A percentile compares a stretch with the other conserved stretches of the same genome.
Evolutionary conservation across 768 basidiomycete species (phyloP).

Genomic region (Psilocybe azurescens): DNA sequence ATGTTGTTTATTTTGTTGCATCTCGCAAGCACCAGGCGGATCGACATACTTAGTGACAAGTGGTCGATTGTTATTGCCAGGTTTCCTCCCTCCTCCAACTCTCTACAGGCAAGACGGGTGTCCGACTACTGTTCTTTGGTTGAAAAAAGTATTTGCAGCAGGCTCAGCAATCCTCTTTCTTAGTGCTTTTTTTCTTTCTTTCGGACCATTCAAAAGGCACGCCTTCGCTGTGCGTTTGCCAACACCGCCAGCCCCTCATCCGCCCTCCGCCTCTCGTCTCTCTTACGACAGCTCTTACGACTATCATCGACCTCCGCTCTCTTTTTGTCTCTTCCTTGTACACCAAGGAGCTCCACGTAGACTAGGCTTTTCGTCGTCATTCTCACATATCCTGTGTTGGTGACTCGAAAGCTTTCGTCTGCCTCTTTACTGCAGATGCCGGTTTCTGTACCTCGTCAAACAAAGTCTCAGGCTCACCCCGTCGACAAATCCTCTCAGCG

Average conservation of each 20-base stretch:
- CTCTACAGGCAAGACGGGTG: conserved; percentile 51
- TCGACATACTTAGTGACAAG: conserved; percentile 49
- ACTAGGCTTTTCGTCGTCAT: conserved; percentile 46
- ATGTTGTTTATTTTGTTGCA: conserved; percentile 28
- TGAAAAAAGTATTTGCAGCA: conserved; percentile 32
- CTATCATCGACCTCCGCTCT: conserved; percentile 37
- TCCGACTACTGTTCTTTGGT: conserved; percentile 30
- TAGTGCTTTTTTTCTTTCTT: conserved; percentile 37
- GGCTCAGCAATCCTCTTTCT: conserved; percentile 34
- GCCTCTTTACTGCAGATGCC: conserved; percentile 72
- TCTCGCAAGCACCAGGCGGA: conserved; percentile 48
- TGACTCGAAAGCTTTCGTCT: conserved; percentile 47
- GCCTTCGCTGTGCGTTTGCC: conserved; percentile 95
- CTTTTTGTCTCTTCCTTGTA: conserved; percentile 39
- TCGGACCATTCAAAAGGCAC: conserved; percentile 74
- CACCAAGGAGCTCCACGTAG: conserved; percentile 45
- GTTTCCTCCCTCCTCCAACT: conserved; percentile 37
- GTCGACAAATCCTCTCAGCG: conserved; percentile 63
- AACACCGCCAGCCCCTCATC: conserved; percentile 40
- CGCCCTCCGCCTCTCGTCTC: conserved; percentile 34
- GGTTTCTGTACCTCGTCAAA: conserved; percentile 76
- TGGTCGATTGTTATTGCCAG: conserved; percentile 53
- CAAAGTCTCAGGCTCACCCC: conserved; percentile 64
- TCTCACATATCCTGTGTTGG: conserved; percentile 45
- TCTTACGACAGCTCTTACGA: conserved; percentile 81